Conservation (phyloP, 176 grass and related monocot species). For the Thalia dealbata region DNA sequence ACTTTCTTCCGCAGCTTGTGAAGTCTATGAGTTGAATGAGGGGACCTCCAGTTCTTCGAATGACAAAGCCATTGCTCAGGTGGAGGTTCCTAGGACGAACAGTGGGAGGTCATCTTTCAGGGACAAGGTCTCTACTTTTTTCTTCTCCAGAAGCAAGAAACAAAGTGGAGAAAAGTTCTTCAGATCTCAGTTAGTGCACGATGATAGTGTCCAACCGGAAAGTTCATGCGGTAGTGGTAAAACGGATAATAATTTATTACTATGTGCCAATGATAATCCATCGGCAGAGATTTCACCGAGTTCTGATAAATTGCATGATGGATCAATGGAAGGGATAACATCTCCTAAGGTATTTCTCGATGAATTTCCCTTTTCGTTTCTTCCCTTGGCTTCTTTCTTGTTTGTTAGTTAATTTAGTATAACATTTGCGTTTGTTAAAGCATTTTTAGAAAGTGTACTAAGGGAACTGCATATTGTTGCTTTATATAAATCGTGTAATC, state of each 20-base stretch:
- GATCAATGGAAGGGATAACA: neutral
- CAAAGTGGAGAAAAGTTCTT: constrained; percentile 21
- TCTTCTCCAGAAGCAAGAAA: constrained; percentile 78
- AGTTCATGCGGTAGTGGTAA: neutral
- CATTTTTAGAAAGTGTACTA: too few species aligned
- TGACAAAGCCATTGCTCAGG: constrained; percentile 8
- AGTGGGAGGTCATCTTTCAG: constrained; percentile 60
- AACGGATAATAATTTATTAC: neutral
- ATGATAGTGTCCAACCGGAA: constrained; percentile 9
- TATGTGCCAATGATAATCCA: neutral
- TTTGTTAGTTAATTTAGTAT: neutral
- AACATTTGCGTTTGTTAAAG: neutral
- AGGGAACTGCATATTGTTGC: constrained; percentile 8
- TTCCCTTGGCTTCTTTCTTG: neutral
- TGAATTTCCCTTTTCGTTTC: neutral
- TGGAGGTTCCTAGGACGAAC: constrained; percentile 41
- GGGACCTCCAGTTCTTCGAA: constrained; percentile 1
- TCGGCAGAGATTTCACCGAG: neutral
- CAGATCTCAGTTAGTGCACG: constrained; percentile 4
- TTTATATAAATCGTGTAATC: neutral
- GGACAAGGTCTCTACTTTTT: constrained; percentile 62
- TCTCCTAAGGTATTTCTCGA: neutral
- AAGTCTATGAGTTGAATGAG: constrained; percentile 24
- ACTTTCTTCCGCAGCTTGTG: constrained; percentile 35
- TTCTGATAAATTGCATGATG: neutral